Conservation (phyloP, 306 rosid species). For the Aeschynomene evenia region DNA sequence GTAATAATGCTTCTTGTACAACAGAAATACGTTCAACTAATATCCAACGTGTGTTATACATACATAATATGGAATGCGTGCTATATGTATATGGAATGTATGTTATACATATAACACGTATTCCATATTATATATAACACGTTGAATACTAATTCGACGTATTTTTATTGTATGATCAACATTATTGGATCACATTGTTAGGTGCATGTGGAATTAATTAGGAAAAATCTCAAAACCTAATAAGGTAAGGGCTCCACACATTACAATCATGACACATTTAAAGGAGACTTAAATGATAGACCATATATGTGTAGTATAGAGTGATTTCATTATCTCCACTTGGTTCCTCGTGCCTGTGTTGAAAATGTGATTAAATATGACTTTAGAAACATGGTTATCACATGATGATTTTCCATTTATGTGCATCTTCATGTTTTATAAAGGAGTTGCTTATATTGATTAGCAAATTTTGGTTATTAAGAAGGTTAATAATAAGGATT, state of each 20-base stretch:
- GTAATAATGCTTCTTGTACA: too few relatives aligned
- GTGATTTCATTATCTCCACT: constrained; percentile 10
- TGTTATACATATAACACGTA: too few relatives aligned
- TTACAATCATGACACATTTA: constrained; percentile 24
- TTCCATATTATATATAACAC: too few relatives aligned
- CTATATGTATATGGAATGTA: too few relatives aligned
- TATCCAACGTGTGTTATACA: too few relatives aligned
- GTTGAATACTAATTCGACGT: too few relatives aligned
- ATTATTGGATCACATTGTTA: constrained; percentile 14
- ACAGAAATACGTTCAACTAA: too few relatives aligned
- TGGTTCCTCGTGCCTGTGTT: not conserved
- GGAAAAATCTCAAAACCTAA: not conserved
- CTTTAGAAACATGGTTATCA: not conserved
- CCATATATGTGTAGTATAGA: not conserved
- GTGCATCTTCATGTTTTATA: not conserved
- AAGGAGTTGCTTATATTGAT: not conserved
- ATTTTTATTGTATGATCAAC: too few relatives aligned
- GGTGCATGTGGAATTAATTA: too few relatives aligned
- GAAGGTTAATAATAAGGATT: not conserved
- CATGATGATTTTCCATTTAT: not conserved
- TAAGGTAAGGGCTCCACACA: constrained; percentile 26
- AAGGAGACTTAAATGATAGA: not conserved
- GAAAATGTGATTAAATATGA: not conserved
- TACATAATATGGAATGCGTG: too few relatives aligned
- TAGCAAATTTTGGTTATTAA: not conserved